These are phyloP conservation scores for Apophysomyces ossiformis DNA, from an alignment of 371 early-diverging fungal genomes.

Conservation along the genomic window DNA sequence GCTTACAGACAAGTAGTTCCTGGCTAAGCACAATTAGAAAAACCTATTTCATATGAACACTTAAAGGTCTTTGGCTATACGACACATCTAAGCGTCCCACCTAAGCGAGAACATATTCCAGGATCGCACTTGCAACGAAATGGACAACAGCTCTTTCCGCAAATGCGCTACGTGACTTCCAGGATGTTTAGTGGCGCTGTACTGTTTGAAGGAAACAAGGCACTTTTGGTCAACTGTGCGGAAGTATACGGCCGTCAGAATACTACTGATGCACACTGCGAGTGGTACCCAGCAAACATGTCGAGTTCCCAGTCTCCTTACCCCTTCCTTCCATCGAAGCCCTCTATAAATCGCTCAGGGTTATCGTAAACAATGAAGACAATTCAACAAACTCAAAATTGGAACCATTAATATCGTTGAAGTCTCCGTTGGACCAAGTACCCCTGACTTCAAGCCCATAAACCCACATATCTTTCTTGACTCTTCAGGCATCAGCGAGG, in stretches of 20 bases:
- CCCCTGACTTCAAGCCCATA: neutral
- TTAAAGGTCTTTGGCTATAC: no score
- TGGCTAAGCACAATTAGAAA: no score
- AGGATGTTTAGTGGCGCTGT: constrained; percentile 7
- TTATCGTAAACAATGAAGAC: constrained; percentile 6
- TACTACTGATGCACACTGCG: constrained; percentile 10
- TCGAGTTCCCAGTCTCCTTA: constrained; percentile 4
- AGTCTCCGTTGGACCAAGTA: constrained; percentile 7
- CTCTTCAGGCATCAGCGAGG: neutral
- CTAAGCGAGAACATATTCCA: neutral
- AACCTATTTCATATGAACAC: no score
- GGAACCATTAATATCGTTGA: neutral
- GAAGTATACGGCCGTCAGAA: constrained; percentile 7
- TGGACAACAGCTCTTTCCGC: constrained; percentile 4
- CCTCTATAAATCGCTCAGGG: constrained; percentile 5
- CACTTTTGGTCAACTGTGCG: constrained; percentile 7
- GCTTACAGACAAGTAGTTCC: no score
- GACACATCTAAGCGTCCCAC: no score
- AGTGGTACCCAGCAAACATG: no score
- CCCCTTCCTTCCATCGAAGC: constrained; percentile 5
- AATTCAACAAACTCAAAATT: constrained; percentile 2
- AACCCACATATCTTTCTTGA: neutral
- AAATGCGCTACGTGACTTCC: constrained; percentile 2
- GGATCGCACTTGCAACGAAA: constrained; percentile 7
- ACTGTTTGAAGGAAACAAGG: constrained; percentile 4